Base-by-base conservation (phyloP, 805 yeast genomes). In the Candida sphagnicola region DNA sequence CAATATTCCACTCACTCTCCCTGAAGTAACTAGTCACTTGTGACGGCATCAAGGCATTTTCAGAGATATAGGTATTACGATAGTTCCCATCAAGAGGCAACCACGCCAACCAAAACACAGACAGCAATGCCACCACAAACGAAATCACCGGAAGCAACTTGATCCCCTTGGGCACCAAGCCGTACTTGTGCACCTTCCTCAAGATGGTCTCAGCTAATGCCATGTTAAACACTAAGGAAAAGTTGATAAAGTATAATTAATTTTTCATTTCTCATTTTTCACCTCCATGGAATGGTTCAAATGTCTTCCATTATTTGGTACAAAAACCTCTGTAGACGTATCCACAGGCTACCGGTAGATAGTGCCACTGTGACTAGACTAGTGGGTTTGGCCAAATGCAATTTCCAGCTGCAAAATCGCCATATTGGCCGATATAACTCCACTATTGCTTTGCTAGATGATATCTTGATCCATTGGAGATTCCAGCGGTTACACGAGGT, bases 11-110 rank as follows among this genome's bases (percentile, higher is more conserved):
- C 57, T 93, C 98, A 29, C 88, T 78, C 54, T 91, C 98, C 39
- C 97, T 73, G 58, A 86, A 93, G 56, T 88, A 89, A 17, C 95
- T 81, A 49, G 82, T 82, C 2, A 93, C 98, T 58, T 93, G 98
- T 0, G 95, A 90, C 5, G 99, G 97, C 86, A 93, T 81, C 57
- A 93, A 68, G 23, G 99, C 99, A 61, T 93, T 93, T 56, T 93
- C 99, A 5, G 95, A 84, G 10, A 90, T 84, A 58, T 93, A 93
- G 2, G 96, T 88, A 45, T 71, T 62, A 39, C 97, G 70, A 57
- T 67, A 87, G 54, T 86, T 87, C 15, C 96, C 98, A 13, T 84
- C 84, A 49, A 79, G 45, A 0, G 98, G 96, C 35, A 89, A 65
- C 16, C 73, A 61, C 11, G 74, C 56, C n/a, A 93, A 63, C 71